Evolutionary conservation across 495 filamentous ascomycete species (phyloP), one percentile per base, ranked within the genome.

Genomic region (Aspergillus cristatus): DNA sequence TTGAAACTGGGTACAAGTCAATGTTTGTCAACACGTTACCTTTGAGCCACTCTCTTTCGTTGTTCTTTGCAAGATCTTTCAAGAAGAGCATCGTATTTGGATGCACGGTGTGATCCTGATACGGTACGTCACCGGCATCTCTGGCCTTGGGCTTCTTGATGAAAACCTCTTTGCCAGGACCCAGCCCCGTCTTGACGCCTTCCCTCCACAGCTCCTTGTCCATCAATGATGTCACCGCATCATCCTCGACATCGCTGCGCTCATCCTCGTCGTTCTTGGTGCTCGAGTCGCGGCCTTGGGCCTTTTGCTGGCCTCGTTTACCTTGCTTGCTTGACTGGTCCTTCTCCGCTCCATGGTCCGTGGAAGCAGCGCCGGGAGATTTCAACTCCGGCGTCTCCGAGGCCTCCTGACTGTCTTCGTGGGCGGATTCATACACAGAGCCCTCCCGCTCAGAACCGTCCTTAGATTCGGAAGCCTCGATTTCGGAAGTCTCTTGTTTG

Each of bases 41-140:
- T 68, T 89, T 89, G 35, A 93, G 63, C 86, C 86, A 93, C 41
- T 76, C 57, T 29, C 87, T 71, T 18, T 86, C 74, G 57, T 94
- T 94, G 52, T 94, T 84, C 37, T 68, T 63, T 40, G 74, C 75
- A 34, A 94, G 64, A 46, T 91, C 85, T 35, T 65, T 57, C 42
- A 94, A 62, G 53, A 94, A 94, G 2, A 79, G 65, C 41, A 87
- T 57, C 6, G 86, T 94, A 48, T 94, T 93, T 17, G 79, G 77
- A 60, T 94, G 87, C 31, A 94, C 60, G 5, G 59, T 76, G 28
- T 78, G 65, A 42, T 86, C 78, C 18, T 64, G 54, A 60, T 94
- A 94, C 0, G 71, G 70, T 6, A 77, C 68, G 8, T 74, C 70
- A 6, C 77, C 81, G 8, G 74, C 68, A 28, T 77, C 76, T 40